Evolutionary conservation across 1,139 yeast genomes (phyloP), one percentile per base, ranked within the genome.

Genomic region (Candida pseudoviswanathii): DNA sequence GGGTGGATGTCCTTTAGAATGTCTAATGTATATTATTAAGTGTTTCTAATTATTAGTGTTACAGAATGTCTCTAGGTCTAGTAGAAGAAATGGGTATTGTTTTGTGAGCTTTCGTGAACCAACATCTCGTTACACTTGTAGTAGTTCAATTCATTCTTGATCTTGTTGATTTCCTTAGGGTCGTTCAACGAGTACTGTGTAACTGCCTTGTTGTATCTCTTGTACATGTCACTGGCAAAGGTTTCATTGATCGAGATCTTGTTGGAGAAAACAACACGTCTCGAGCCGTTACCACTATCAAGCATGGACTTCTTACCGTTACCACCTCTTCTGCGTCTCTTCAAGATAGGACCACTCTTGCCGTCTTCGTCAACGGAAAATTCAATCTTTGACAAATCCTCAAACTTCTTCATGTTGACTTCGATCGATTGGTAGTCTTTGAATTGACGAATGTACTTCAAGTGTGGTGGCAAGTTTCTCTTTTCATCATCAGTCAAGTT

Each of bases 71-170:
- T 37, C 11, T 37, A 10, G 16, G 24, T 39, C 41, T 48, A 76
- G 58, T 75, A 73, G 56, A 78, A 80, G 60, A 77, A 80, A 58
- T 81, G 85, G 8, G 85, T 81, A 60, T 76, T 73, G 46, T 70
- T 65, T 56, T 73, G 80, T 10, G 83, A 77, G 46, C 65, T 62
- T 53, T 78, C 83, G 59, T 81, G 84, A 30, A 81, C 82, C 56
- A 72, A 67, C 86, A 81, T 81, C 56, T 77, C 84, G 50, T 75
- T 70, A 58, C 80, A 75, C 61, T 81, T 81, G 64, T 67, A 80
- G 21, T 66, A 61, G 56, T 81, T 81, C 60, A 81, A 65, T 59
- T 81, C 85, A 40, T 68, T 70, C 57, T 82, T 74, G 54, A 81
- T 78, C 50, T 68, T 70, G 52, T 70, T 70, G 48, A 81, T 75